Evolutionary conservation across 371 early-diverging fungal species (phyloP).

Genomic region (Saksenaea oblongispora): DNA sequence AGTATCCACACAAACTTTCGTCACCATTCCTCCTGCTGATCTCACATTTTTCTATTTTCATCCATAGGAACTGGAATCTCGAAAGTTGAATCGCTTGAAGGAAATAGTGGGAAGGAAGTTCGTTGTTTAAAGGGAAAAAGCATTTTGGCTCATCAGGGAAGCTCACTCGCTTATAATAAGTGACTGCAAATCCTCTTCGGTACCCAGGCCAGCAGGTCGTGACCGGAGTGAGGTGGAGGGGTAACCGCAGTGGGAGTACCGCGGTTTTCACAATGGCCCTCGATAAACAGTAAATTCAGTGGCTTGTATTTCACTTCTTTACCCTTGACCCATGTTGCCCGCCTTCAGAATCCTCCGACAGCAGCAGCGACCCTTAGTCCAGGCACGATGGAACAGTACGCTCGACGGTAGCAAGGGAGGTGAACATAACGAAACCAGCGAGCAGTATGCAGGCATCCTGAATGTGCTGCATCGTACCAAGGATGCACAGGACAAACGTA

Average conservation of each 20-base stretch:
- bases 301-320: background rate
- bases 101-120: background rate
- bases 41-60: background rate
- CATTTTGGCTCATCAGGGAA: no score
- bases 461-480: conserved; percentile 4
- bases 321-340: background rate
- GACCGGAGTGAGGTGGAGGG: no score
- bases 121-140: background rate
- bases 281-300: no score
- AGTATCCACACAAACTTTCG: background rate
- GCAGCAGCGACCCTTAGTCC: background rate
- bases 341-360: background rate
- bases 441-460: background rate
- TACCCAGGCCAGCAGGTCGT: no score
- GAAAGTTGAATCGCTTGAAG: background rate
- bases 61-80: background rate
- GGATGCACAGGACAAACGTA: conserved; percentile 1
- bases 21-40: background rate
- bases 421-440: background rate
- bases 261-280: no score
- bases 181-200: no score
- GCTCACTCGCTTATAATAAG: no score
- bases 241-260: no score
- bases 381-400: background rate
- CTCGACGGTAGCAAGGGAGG: background rate